Percentiles rank a stretch among this genome's conserved stretches.
Conservation (phyloP, 140 eudicot genomes). For the Bidens hawaiensis region DNA sequence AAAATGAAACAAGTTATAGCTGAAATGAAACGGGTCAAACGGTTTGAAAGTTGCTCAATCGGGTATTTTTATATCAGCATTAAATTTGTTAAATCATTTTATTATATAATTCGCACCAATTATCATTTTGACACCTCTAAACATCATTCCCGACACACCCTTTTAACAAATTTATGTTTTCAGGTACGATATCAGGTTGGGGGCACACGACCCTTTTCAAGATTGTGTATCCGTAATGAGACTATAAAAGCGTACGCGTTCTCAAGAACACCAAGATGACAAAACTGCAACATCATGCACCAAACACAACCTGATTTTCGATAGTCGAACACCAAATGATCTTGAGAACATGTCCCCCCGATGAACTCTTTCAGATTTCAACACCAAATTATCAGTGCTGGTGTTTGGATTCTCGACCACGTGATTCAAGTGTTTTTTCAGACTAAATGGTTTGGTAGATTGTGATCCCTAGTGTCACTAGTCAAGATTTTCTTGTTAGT, state of each 20-base stretch:
- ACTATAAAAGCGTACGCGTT: conserved; percentile 58
- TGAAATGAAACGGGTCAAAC: too few species aligned
- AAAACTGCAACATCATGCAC: conserved; percentile 7
- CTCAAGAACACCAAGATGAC: conserved; percentile 44
- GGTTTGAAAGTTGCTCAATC: too few species aligned
- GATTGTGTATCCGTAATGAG: conserved; percentile 71
- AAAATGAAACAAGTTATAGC: neutral
- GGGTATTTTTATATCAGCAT: too few species aligned
- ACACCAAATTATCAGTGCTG: conserved; percentile 50
- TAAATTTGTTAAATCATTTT: too few species aligned
- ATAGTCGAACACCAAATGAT: conserved; percentile 23
- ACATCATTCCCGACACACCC: neutral
- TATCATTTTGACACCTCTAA: too few species aligned
- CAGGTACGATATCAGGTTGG: conserved; percentile 64
- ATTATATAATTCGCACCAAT: too few species aligned
- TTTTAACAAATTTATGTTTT: conserved; percentile 1
- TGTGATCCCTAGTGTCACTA: neutral
- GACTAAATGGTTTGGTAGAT: neutral
- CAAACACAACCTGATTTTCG: conserved; percentile 3
- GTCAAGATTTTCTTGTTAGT: conserved; percentile 9
- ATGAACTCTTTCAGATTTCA: conserved; percentile 49
- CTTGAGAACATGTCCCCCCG: conserved; percentile 54
- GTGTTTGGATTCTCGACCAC: conserved; percentile 53
- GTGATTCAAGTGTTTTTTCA: neutral
- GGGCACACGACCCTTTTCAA: conserved; percentile 46